Percentiles rank a stretch among this genome's conserved stretches.
Conservation (phyloP, 305 asterid genomes). For the Galium porrigens region DNA sequence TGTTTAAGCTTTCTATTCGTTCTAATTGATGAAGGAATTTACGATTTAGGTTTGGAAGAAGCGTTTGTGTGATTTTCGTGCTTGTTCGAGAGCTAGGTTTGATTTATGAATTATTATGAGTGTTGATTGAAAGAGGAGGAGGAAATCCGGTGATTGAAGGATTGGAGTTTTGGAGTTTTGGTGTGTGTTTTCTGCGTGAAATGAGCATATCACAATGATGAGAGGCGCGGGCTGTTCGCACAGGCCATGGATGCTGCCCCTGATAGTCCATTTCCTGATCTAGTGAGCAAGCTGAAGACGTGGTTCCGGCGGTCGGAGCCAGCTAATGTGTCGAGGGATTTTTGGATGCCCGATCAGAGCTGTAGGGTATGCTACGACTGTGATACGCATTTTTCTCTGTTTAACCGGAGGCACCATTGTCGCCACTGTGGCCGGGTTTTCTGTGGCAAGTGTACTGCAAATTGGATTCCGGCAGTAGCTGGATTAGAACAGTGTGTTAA, state of each 20-base stretch:
- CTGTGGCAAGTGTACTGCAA: constrained; percentile 77
- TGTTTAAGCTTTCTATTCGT: not conserved
- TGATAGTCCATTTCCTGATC: constrained; percentile 44
- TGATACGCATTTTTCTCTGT: constrained; percentile 68
- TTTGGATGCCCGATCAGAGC: constrained; percentile 98
- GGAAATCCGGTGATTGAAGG: constrained; percentile 8
- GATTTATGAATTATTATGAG: not conserved
- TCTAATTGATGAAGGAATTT: not conserved
- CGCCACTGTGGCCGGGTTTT: constrained; percentile 80
- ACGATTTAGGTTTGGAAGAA: not conserved
- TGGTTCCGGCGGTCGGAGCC: constrained; percentile 79
- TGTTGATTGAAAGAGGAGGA: constrained; percentile 1
- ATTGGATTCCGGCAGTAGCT: constrained; percentile 50
- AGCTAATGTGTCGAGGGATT: constrained; percentile 69
- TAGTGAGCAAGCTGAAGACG: constrained; percentile 44
- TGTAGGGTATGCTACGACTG: constrained; percentile 97
- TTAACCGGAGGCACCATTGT: constrained; percentile 94
- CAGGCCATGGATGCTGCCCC: constrained; percentile 51
- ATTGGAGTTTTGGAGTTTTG: constrained; percentile 5
- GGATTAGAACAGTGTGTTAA: constrained; percentile 21
- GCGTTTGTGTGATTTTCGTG: not conserved
- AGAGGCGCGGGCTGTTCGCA: constrained; percentile 29
- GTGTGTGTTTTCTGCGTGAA: constrained; percentile 16
- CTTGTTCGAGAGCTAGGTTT: not conserved
- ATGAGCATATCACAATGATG: constrained; percentile 53